Conservation (phyloP, 108 stramenopile species). For the Cyclotella baltica region DNA sequence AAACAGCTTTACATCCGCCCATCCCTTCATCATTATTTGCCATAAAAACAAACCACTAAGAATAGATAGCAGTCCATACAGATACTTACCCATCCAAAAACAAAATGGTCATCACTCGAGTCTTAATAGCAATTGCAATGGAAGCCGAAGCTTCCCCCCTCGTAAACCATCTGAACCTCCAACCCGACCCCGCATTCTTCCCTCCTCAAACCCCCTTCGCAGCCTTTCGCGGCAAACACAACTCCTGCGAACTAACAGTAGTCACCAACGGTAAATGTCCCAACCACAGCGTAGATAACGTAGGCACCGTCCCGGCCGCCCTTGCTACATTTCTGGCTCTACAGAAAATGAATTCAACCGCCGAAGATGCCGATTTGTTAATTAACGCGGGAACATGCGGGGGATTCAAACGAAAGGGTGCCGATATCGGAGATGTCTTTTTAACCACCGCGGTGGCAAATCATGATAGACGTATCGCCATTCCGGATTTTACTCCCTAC, state of each 20-base stretch:
- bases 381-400: slow-evolving; percentile 98
- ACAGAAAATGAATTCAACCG: slow-evolving; percentile 51
- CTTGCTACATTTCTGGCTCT: slow-evolving; percentile 83
- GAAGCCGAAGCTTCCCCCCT: slow-evolving; percentile 94
- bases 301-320: slow-evolving; percentile 92
- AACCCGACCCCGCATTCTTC: slow-evolving; percentile 70
- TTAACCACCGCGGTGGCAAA: slow-evolving; percentile 88
- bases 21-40: too few relatives aligned
- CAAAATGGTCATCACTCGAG: slow-evolving; percentile 49
- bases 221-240: slow-evolving; percentile 81
- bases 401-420: slow-evolving; percentile 91
- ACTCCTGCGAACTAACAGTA: slow-evolving; percentile 85
- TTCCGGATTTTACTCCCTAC: slow-evolving; percentile 91
- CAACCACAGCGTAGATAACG: slow-evolving; percentile 91
- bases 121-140: slow-evolving; percentile 93
- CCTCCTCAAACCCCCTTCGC: slow-evolving; percentile 81
- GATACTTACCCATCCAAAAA: background rate
- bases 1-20: too few relatives aligned
- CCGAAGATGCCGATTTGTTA: slow-evolving; percentile 68
- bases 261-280: slow-evolving; percentile 91
- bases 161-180: slow-evolving; percentile 78
- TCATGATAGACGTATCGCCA: slow-evolving; percentile 97
- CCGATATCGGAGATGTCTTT: slow-evolving; percentile 92
- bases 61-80: too few relatives aligned
- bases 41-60: too few relatives aligned